Base-by-base conservation (phyloP, 768 basidiomycete species). In the Neoboletus subvelutipes region DNA sequence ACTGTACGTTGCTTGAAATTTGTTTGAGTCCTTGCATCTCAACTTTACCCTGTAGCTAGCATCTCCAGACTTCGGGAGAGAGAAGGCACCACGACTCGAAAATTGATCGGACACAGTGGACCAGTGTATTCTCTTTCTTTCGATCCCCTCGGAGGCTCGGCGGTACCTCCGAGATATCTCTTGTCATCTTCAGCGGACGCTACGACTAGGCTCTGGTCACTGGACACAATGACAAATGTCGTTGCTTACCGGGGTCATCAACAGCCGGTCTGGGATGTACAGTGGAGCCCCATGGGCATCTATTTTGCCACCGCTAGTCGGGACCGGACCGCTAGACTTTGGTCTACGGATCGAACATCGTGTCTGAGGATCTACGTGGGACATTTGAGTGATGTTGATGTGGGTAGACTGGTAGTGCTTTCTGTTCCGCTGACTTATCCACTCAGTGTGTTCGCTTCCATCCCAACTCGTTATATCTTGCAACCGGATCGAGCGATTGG, bases 211-310 rank as follows among this genome's bases (percentile, higher is more conserved):
- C 74, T 99, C 20, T 99, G 97, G 97, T 96, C 94, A 6, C 76
- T 98, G 72, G 94, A 98, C 60, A 97, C 96, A 1, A 85, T 94
- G 81, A 84, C 90, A 17, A 97, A 97, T 64, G 75, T 98, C 11
- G 94, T 94, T 20, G 94, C 89, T 7, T 99, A 94, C 69, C 83
- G 94, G 34, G 96, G 97, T 0, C 97, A 99, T 65, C 88, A 95
- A 68, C 95, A 97, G 71, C 94, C 97, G 0, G 87, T 99, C 1
- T 99, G 97, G 97, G 97, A 98, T 64, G 94, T 96, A 13, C 89
- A 98, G 69, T 99, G 97, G 97, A 95, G 92, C 66, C 96, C 97
- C 11, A 87, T 93, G 79, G 95, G 97, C 5, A 85, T 95, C n/a
- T 98, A 99, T 75, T 99, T 99, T 71, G 96, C 97, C 8, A 96